A percentile compares a stretch with the other conserved stretches of the same genome.
Evolutionary conservation across 139 green algal genomes (phyloP).

Genomic region (Spirogloea muscicola): DNA sequence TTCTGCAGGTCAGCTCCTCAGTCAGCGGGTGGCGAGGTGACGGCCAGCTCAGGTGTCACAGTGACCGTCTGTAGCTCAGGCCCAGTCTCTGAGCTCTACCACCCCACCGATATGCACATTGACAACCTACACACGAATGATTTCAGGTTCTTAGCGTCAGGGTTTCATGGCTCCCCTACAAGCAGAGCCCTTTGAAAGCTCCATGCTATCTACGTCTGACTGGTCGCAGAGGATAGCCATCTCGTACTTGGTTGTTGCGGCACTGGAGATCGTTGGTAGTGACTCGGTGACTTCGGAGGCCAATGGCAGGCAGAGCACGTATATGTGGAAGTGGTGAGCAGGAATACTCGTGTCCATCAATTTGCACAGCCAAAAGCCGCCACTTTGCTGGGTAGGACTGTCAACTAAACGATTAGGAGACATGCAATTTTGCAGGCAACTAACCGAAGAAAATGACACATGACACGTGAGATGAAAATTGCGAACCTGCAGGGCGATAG

Average conservation of each 20-base stretch:
- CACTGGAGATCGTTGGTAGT: conserved; percentile 1
- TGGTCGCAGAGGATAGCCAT: conserved; percentile 6
- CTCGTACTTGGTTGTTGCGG: neutral
- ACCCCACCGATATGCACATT: neutral
- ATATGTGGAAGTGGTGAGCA: neutral
- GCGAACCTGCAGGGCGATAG: neutral
- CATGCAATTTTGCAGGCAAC: neutral
- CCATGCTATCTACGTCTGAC: neutral
- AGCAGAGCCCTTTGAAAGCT: neutral
- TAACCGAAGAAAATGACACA: neutral
- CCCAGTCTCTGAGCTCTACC: neutral
- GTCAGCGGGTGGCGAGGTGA: too few species aligned
- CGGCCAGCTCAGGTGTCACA: too few species aligned
- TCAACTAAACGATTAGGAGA: neutral
- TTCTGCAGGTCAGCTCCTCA: conserved; percentile 26
- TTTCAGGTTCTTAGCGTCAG: neutral
- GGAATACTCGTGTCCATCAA: neutral
- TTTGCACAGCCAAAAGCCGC: neutral
- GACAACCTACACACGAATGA: neutral
- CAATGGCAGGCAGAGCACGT: neutral
- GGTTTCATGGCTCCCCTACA: neutral
- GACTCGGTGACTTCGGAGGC: neutral
- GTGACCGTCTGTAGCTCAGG: too few species aligned
- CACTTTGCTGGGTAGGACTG: neutral
- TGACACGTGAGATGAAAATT: neutral